Percentiles rank a stretch among this genome's conserved stretches.
Conservation (phyloP, 1,284 basidiomycete genomes). For the Moesziomyces globuligerus region DNA sequence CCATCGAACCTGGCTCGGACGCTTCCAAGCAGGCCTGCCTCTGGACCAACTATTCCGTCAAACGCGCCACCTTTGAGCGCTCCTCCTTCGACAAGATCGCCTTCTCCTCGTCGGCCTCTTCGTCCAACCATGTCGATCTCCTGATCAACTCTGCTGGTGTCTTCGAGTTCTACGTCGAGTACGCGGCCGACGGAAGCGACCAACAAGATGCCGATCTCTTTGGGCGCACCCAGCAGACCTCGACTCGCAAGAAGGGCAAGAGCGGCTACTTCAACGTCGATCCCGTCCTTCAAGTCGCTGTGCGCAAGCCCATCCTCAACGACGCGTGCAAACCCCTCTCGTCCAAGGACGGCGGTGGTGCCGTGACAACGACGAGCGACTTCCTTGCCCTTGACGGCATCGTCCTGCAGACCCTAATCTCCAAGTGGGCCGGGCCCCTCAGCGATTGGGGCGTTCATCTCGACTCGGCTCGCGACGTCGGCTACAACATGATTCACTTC, state of each 20-base stretch:
- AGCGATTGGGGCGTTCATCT: constrained; percentile 56
- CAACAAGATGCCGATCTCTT: constrained; percentile 17
- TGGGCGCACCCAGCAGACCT: constrained; percentile 12
- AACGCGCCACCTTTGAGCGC: constrained; percentile 79
- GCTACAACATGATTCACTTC: constrained; percentile 65
- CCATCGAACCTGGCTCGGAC: constrained; percentile 52
- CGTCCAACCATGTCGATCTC: constrained; percentile 46
- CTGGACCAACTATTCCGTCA: constrained; percentile 56
- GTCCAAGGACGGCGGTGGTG: constrained; percentile 45
- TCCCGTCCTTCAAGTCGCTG: constrained; percentile 51
- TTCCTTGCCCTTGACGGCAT: constrained; percentile 55
- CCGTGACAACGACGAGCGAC: constrained; percentile 22
- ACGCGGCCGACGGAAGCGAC: constrained; percentile 39
- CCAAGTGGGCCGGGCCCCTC: constrained; percentile 64
- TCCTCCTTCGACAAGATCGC: constrained; percentile 75
- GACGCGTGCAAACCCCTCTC: constrained; percentile 22
- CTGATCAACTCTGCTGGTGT: constrained; percentile 52
- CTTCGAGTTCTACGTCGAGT: constrained; percentile 63
- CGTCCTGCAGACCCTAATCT: constrained; percentile 58
- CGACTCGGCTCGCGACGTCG: constrained; percentile 54
- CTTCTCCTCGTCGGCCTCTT: constrained; percentile 25
- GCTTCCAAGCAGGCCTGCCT: constrained; percentile 52
- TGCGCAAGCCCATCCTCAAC: constrained; percentile 47
- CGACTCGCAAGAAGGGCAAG: constrained; percentile 35
- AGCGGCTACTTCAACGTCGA: constrained; percentile 62